Evolutionary conservation across 148 eudicot genomes (phyloP).

Genomic region (Dysphania ambrosioides): DNA sequence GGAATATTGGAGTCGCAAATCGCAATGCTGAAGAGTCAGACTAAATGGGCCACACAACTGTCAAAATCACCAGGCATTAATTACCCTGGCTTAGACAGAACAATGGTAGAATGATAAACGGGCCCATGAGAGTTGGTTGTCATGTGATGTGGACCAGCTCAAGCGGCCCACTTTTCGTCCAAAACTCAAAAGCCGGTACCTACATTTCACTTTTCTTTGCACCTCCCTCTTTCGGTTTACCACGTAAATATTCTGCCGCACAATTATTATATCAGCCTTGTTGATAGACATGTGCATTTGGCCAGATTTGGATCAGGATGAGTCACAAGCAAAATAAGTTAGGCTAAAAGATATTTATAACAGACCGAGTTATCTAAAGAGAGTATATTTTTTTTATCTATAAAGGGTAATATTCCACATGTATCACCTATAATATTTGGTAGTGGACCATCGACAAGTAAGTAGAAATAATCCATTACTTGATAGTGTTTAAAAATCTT

Average conservation of each 20-base stretch:
- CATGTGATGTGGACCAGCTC: constrained; percentile 12
- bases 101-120: not conserved
- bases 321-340: no score
- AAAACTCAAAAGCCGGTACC: not conserved
- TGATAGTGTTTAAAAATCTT: no score
- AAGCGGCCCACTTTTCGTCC: constrained; percentile 4
- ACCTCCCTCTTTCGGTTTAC: no score
- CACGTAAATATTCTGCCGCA: constrained; percentile 1
- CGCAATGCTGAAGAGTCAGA: not conserved
- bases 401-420: no score
- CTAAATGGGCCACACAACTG: not conserved
- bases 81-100: not conserved
- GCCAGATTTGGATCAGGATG: no score
- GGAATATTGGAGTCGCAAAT: constrained; percentile 5
- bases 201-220: constrained; percentile 12
- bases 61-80: not conserved
- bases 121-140: not conserved
- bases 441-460: no score
- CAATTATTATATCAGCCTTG: not conserved
- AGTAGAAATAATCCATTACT: no score
- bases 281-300: no score
- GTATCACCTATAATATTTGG: no score
- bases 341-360: no score
- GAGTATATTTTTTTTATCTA: no score
- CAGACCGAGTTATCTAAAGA: no score